Evolutionary conservation across 2,329 filamentous ascomycete genomes (phyloP).

Genomic region (Fusarium ambrosium): DNA sequence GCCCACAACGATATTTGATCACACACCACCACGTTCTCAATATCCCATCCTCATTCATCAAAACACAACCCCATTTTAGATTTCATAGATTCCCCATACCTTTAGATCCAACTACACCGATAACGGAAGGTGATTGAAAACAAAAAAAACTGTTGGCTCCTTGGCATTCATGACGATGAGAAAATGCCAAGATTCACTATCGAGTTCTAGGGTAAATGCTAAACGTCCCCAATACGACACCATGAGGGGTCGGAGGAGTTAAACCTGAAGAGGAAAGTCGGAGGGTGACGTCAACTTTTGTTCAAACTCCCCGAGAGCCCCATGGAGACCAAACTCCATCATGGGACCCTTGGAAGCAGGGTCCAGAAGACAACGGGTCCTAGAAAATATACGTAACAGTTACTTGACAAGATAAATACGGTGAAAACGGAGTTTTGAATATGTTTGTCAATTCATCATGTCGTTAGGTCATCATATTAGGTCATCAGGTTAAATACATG

Average conservation of each 20-base stretch:
- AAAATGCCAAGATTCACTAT: conserved; percentile 25
- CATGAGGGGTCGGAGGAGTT: background rate
- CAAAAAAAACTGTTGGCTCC: background rate
- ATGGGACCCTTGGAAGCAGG: conserved; percentile 12
- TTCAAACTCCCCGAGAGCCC: background rate
- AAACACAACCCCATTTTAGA: background rate
- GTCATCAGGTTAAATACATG: conserved; percentile 38
- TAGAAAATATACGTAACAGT: background rate
- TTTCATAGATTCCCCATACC: background rate
- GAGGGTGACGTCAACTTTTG: conserved; percentile 40
- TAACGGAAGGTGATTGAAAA: background rate
- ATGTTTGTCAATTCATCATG: conserved; percentile 29
- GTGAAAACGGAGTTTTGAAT: background rate
- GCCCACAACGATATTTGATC: background rate
- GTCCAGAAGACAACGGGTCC: background rate
- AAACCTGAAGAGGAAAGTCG: conserved; percentile 7
- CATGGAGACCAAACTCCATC: background rate
- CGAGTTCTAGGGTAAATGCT: conserved; percentile 1
- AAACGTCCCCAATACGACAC: conserved; percentile 4
- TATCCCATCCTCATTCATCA: conserved; percentile 7
- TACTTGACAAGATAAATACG: background rate
- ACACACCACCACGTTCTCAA: conserved; percentile 35
- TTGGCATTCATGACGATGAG: background rate
- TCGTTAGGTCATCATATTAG: conserved; percentile 43
- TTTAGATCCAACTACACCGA: background rate